Percentiles rank a stretch among this genome's conserved stretches.
Conservation (phyloP, 2,329 filamentous ascomycete species). For the Botrytis hyacinthi region DNA sequence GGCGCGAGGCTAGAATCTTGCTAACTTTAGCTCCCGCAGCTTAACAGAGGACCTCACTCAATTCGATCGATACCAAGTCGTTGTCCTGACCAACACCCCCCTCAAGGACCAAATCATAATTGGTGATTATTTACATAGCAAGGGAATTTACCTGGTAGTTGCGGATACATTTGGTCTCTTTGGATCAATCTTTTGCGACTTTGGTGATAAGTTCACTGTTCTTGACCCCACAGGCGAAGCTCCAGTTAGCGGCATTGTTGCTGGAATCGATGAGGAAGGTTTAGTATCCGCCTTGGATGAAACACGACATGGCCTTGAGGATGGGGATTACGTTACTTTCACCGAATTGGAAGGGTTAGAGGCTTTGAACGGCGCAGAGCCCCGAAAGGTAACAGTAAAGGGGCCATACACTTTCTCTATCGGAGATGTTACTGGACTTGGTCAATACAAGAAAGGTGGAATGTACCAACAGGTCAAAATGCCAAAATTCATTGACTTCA, state of each 20-base stretch:
- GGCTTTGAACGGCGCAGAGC: conserved; percentile 74
- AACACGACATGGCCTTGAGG: conserved; percentile 89
- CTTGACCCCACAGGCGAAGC: conserved; percentile 90
- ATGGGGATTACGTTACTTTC: conserved; percentile 96
- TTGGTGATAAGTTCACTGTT: conserved; percentile 89
- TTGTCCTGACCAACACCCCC: conserved; percentile 84
- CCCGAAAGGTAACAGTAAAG: conserved; percentile 89
- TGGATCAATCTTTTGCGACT: conserved; percentile 94
- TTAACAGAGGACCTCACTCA: conserved; percentile 74
- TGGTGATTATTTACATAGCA: conserved; percentile 89
- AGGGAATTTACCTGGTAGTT: conserved; percentile 86
- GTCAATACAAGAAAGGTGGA: conserved; percentile 83
- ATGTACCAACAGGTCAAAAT: conserved; percentile 97
- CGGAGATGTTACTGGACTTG: conserved; percentile 83
- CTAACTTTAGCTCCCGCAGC: conserved; percentile 44
- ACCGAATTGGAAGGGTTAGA: conserved; percentile 93
- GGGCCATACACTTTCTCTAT: conserved; percentile 98
- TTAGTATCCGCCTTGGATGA: conserved; percentile 92
- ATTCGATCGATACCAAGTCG: conserved; percentile 87
- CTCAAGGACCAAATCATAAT: conserved; percentile 79
- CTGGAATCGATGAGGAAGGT: conserved; percentile 84
- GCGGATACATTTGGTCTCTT: conserved; percentile 92
- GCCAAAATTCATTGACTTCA: conserved; percentile 91
- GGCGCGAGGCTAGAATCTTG: background rate
- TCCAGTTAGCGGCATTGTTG: conserved; percentile 82